Base-by-base conservation (phyloP, 169 alveolate genomes). In the Babesia divergens region DNA sequence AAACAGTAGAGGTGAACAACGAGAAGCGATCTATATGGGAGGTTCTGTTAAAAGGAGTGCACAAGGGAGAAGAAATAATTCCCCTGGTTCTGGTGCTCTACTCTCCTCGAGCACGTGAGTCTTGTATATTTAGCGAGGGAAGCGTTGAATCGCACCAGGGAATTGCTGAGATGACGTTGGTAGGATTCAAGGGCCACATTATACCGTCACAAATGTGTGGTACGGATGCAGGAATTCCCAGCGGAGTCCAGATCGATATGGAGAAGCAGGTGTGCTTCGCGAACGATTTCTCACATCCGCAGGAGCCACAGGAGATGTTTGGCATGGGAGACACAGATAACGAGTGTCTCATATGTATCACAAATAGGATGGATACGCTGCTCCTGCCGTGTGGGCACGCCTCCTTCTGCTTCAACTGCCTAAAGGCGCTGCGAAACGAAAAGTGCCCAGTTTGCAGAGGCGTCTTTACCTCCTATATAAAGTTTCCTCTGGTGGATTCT, bases 381-480 rank as follows among this genome's bases (percentile, higher is more conserved):
- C 51, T 86, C 40, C 65, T 86, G 81, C 90, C 90, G 11, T 86
- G 92, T 47, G 71, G 92, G 24, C 92, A 86, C 58, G 84, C 87
- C 0, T 86, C 92, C n/a, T 86, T 86, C 44, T 86, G 92, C 50
- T 86, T 55, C 66, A 72, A 47, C 54, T 86, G 92, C 52, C 74
- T 86, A 59, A 65, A 82, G 65, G 67, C 89, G 2, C 67, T 86
- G 40, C 55, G 92, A 11, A 77, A 74, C 50, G 90, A 86, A 47
- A 86, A 82, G 75, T 86, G 92, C 54, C 92, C 92, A 1, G 85
- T 86, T 6, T 86, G 92, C 81, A 53, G 92, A n/a, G 54, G 77
- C 22, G 24, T 35, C 20, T 77, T 77, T 50, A 40, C 64, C 16
- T 77, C 86, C 0, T 77, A 77, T 53, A 56, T 77, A 9, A 67